Evolutionary conservation across 306 rosid species (phyloP), one percentile per base, ranked within the genome.

Genomic region (Prunus salicina): DNA sequence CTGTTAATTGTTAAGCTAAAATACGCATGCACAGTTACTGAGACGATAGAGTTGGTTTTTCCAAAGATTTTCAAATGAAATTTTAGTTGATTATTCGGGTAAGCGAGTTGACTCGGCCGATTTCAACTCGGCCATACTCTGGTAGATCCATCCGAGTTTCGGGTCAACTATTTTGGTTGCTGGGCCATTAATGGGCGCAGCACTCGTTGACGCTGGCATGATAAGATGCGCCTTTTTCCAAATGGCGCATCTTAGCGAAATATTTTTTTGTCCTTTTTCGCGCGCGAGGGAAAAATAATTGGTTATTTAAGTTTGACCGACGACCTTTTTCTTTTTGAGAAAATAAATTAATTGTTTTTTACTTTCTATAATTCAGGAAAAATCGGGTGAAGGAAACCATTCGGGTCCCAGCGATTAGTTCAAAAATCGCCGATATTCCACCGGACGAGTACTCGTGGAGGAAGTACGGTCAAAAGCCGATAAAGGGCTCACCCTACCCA

Each of bases 391-490:
- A 89, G 87, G 91, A 81, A 58, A 88, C 91, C 18, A 80, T 93
- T 0, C 84, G 93, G 41, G 93, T 93, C 25, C 97, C 96, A 53
- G 98, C 97, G 72, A 87, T 93, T 0, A 93, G 98, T 80, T 65
- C 98, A 3, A 93, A 89, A 73, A 75, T 91, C 55, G 97, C 98
- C 1, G 98, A 93, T 75, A 93, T 93, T 63, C 98, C 98, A n/a
- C 71, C 96, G 69, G 98, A 93, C 81, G 98, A 93, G 81, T 88
- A 71, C 19, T 93, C 98, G 0, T 93, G 98, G 98, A 91, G 98
- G 71, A 93, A 93, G 83, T 93, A 93, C 84, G 98, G 98, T 14
- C 98, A 93, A 76, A 93, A 93, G 68, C 98, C 98, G 67, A 93
- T 93, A 84, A 93, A 93, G 72, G 98, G 97, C 1, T 89, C 98